These are phyloP conservation scores for Zymoseptoria crescenta DNA, from an alignment of 2,329 filamentous ascomycete genomes.

Conservation along the genomic window DNA sequence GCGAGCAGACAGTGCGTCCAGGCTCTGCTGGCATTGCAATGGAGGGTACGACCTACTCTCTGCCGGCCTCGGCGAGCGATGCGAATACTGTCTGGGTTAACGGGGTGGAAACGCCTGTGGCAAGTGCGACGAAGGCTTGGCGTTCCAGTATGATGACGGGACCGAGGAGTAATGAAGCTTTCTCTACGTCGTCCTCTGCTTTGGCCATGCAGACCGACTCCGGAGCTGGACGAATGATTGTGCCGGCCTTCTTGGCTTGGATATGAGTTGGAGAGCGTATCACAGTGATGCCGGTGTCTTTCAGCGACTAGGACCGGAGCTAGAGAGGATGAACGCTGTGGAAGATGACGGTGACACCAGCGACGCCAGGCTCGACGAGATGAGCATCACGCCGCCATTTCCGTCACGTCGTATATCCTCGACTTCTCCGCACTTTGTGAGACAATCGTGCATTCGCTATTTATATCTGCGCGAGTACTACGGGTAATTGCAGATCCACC, in stretches of 20 bases:
- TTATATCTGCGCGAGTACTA: neutral
- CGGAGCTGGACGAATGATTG: neutral
- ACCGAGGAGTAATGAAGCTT: neutral
- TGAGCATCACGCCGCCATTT: neutral
- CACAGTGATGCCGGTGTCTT: neutral
- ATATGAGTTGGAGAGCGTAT: neutral
- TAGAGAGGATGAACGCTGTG: neutral
- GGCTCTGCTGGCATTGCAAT: slow-evolving; percentile 5
- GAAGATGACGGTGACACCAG: too few species aligned
- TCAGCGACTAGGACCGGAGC: neutral
- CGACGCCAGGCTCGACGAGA: too few species aligned
- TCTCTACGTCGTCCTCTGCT: neutral
- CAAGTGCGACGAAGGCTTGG: neutral
- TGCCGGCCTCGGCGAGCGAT: slow-evolving; percentile 1
- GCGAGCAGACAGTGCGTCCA: slow-evolving; percentile 13
- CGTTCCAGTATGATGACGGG: neutral
- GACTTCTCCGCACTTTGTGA: neutral
- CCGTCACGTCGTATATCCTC: neutral
- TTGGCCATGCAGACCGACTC: neutral
- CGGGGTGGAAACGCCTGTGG: neutral
- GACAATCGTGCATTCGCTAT: neutral
- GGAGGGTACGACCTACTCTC: slow-evolving; percentile 6
- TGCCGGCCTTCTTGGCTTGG: neutral
- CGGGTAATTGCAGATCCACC: neutral
- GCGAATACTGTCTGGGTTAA: neutral